These are phyloP conservation scores for Hericium alpestre DNA, from an alignment of 768 basidiomycete species.

Conservation along the genomic window DNA sequence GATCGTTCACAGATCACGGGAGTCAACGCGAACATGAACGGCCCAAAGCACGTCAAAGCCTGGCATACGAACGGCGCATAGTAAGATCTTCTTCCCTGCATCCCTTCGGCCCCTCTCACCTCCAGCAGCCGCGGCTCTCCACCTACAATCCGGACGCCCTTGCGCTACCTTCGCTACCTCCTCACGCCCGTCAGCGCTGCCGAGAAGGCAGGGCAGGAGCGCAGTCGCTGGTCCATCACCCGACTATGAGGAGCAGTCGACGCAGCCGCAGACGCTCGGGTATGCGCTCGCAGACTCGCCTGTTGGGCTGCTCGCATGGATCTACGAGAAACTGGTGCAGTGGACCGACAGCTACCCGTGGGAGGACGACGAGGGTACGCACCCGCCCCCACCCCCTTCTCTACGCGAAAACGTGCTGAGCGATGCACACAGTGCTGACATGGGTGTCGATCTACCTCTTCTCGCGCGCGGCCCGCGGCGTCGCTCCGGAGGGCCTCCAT, in stretches of 20 bases:
- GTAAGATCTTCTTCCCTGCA: constrained; percentile 11
- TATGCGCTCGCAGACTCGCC: constrained; percentile 48
- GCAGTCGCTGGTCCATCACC: constrained; percentile 20
- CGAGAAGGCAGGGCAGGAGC: constrained; percentile 28
- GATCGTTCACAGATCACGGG: constrained; percentile 17
- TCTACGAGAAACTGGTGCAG: constrained; percentile 20
- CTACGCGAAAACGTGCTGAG: constrained; percentile 9
- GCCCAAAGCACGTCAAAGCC: constrained; percentile 22
- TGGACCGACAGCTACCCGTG: constrained; percentile 38
- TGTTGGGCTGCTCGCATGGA: constrained; percentile 28
- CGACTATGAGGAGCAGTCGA: constrained; percentile 28
- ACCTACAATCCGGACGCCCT: no score
- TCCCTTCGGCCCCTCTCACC: no score
- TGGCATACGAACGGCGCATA: constrained; percentile 23
- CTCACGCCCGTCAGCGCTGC: constrained; percentile 22
- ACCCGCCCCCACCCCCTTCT: neutral
- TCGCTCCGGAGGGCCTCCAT: constrained; percentile 7
- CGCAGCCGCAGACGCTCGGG: constrained; percentile 26
- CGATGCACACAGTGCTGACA: constrained; percentile 23
- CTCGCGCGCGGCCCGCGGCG: constrained; percentile 33
- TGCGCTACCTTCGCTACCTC: constrained; percentile 18
- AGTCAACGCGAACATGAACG: constrained; percentile 16
- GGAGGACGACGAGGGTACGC: constrained; percentile 41
- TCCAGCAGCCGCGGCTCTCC: no score
- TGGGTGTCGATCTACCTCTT: constrained; percentile 38